phyloP scores from a whole-genome alignment of 2,329 filamentous ascomycete genomes.

The Arthrobotrys megalospora region DNA sequence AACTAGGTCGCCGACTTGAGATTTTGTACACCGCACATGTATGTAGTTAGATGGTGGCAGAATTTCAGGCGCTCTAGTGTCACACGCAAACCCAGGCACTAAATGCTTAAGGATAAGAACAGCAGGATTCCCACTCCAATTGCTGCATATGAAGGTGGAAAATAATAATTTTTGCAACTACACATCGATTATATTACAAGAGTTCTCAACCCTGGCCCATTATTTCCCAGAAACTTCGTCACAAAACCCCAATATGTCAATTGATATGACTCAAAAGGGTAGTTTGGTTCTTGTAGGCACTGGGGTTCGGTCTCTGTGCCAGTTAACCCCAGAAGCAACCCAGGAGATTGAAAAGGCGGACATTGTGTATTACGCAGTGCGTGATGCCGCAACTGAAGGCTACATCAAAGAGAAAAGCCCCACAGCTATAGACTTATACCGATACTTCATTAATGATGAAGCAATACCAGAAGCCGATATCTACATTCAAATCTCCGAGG shows the following conservation, averaged over 20 bases:
- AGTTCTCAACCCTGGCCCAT: too few relatives aligned
- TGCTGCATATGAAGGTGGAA: too few relatives aligned
- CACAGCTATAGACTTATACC: constrained; percentile 27
- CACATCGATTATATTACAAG: too few relatives aligned
- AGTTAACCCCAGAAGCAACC: constrained; percentile 32
- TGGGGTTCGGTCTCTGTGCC: constrained; percentile 23
- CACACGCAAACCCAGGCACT: too few relatives aligned
- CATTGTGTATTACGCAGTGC: constrained; percentile 30
- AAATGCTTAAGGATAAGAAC: too few relatives aligned
- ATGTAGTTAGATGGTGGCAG: too few relatives aligned
- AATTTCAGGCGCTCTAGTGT: too few relatives aligned
- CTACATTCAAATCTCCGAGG: constrained; percentile 37
- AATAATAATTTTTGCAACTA: too few relatives aligned
- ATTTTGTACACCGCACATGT: too few relatives aligned
- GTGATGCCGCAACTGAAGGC: constrained; percentile 19
- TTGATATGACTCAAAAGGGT: constrained; percentile 2
- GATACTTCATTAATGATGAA: constrained; percentile 27
- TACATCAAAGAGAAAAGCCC: constrained; percentile 31
- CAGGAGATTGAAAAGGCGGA: constrained; percentile 29
- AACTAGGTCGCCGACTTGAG: too few relatives aligned
- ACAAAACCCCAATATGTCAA: neutral
- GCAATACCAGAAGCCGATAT: constrained; percentile 11
- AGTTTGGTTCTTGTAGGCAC: constrained; percentile 25
- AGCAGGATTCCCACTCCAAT: too few relatives aligned
- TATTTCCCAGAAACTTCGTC: too few relatives aligned